A percentile compares a stretch with the other conserved stretches of the same genome.
phyloP scores from a whole-genome alignment of 2,329 filamentous ascomycete species.

The Cucurbitaria berberidis region DNA sequence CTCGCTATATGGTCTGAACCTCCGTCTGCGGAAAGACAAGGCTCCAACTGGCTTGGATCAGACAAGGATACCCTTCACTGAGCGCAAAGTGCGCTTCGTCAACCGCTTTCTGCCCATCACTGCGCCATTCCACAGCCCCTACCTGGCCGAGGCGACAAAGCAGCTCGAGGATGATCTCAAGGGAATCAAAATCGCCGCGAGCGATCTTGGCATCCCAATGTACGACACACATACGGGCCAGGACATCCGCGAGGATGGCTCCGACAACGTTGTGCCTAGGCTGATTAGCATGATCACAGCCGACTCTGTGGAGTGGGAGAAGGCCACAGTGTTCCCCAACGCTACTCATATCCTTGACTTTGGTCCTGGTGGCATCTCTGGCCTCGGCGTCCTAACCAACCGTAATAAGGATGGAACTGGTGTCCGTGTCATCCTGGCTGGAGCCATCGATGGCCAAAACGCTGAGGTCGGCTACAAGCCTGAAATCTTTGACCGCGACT shows the following conservation, averaged over 20 bases:
- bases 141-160: constrained; percentile 80
- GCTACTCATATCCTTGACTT: constrained; percentile 97
- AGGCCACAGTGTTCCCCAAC: constrained; percentile 85
- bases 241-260: constrained; percentile 73
- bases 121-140: constrained; percentile 97
- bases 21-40: constrained; percentile 95
- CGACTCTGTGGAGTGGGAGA: constrained; percentile 95
- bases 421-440: constrained; percentile 93
- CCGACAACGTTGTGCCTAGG: constrained; percentile 80
- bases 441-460: constrained; percentile 88
- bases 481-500: constrained; percentile 95
- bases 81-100: constrained; percentile 94
- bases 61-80: constrained; percentile 89
- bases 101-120: constrained; percentile 98
- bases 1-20: constrained; percentile 93
- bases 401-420: constrained; percentile 99
- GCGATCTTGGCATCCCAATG: constrained; percentile 79
- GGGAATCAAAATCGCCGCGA: constrained; percentile 75
- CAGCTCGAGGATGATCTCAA: constrained; percentile 88
- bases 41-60: constrained; percentile 97
- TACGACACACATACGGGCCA: constrained; percentile 81
- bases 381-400: constrained; percentile 93
- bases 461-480: constrained; percentile 96
- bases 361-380: constrained; percentile 94
- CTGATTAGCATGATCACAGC: constrained; percentile 93